These are phyloP conservation scores for Anacardium occidentale DNA, from an alignment of 345 rosid species.

Conservation along the genomic window DNA sequence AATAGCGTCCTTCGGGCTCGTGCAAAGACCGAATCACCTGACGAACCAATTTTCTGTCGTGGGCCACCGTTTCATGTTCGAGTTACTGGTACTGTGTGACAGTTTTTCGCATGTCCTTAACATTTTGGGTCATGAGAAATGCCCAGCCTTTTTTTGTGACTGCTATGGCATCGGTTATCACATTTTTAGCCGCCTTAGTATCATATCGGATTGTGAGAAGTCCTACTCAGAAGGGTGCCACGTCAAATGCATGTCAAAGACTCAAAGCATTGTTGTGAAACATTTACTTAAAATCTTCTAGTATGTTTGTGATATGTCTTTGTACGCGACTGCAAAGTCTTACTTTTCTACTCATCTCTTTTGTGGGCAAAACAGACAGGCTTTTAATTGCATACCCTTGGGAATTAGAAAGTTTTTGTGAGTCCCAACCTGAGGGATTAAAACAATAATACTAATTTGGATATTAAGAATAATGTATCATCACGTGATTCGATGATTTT, in stretches of 20 bases:
- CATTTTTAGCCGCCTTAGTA: neutral
- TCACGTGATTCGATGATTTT: too few species aligned
- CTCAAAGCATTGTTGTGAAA: conserved; percentile 4
- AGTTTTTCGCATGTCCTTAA: neutral
- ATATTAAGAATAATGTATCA: too few species aligned
- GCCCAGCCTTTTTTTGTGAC: neutral
- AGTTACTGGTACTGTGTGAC: conserved; percentile 63
- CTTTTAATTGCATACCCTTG: too few species aligned
- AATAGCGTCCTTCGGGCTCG: conserved; percentile 82
- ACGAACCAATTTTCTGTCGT: conserved; percentile 90
- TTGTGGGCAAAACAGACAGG: too few species aligned
- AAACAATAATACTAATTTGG: too few species aligned
- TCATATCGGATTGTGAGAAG: neutral
- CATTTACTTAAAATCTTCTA: neutral
- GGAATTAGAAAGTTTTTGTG: too few species aligned
- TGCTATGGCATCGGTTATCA: neutral
- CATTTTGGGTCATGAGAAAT: neutral
- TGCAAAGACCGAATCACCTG: conserved; percentile 63
- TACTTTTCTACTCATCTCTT: too few species aligned
- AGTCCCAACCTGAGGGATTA: too few species aligned
- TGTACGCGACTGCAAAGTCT: too few species aligned
- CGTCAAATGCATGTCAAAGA: neutral
- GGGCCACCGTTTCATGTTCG: conserved; percentile 87
- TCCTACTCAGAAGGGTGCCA: neutral
- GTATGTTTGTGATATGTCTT: neutral